Evolutionary conservation across 1,284 basidiomycete species (phyloP).

Genomic region (Amylostereum chailletii): DNA sequence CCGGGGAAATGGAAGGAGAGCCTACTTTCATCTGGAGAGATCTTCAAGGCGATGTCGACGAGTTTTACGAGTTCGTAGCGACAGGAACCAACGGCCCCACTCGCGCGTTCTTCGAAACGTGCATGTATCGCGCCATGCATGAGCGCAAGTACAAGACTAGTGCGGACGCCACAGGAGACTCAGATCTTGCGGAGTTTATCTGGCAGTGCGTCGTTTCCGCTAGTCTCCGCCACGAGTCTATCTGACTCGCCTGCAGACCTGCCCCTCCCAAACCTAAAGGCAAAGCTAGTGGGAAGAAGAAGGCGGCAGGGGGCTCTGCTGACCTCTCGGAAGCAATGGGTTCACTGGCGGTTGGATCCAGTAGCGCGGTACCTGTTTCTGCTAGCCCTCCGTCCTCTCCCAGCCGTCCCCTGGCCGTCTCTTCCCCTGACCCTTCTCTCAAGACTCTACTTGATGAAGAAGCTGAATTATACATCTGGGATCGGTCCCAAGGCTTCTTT

Average conservation of each 20-base stretch:
- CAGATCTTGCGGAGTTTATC: slow-evolving; percentile 69
- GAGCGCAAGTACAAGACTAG: slow-evolving; percentile 78
- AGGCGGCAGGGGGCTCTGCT: slow-evolving; percentile 10
- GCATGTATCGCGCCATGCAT: slow-evolving; percentile 91
- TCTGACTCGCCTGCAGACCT: slow-evolving; percentile 21
- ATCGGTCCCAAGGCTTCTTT: slow-evolving; percentile 63
- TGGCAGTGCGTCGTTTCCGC: slow-evolving; percentile 49
- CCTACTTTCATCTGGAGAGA: slow-evolving; percentile 87
- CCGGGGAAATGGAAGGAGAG: slow-evolving; percentile 71
- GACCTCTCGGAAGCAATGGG: slow-evolving; percentile 5
- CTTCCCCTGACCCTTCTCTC: slow-evolving; percentile 16
- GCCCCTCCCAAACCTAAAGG: slow-evolving; percentile 22
- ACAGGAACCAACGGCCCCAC: slow-evolving; percentile 78
- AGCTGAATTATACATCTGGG: slow-evolving; percentile 68
- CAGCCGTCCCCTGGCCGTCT: slow-evolving; percentile 14
- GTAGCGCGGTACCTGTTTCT: slow-evolving; percentile 6
- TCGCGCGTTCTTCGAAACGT: slow-evolving; percentile 83
- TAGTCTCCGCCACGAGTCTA: background rate
- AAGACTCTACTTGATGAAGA: slow-evolving; percentile 32
- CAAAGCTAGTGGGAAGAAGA: slow-evolving; percentile 17
- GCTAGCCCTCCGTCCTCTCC: slow-evolving; percentile 6
- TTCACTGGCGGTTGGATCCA: slow-evolving; percentile 7
- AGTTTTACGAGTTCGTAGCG: slow-evolving; percentile 77
- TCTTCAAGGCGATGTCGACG: slow-evolving; percentile 73
- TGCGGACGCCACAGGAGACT: slow-evolving; percentile 62